Evolutionary conservation across 2,329 filamentous ascomycete species (phyloP).

Genomic region (Pestalotiopsis fici): DNA sequence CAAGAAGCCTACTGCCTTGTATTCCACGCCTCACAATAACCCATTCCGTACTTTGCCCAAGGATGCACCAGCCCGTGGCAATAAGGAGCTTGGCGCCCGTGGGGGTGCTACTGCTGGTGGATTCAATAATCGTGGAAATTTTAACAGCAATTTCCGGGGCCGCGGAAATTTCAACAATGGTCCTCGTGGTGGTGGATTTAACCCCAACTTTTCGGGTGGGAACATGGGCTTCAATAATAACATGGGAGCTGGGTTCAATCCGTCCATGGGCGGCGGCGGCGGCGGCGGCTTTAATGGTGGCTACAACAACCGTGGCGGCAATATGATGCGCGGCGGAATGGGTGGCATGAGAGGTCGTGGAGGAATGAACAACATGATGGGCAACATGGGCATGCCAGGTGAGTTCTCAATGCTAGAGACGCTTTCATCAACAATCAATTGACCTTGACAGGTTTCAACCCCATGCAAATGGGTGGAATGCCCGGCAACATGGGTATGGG

Average conservation of each 20-base stretch:
- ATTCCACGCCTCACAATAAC: constrained; percentile 76
- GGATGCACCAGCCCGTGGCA: constrained; percentile 73
- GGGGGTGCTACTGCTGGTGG: constrained; percentile 52
- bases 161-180: constrained; percentile 25
- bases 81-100: constrained; percentile 55
- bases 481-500: constrained; percentile 16
- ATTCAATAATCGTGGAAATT: constrained; percentile 43
- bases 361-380: constrained; percentile 32
- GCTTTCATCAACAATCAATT: background rate
- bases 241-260: constrained; percentile 28
- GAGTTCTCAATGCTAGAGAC: background rate
- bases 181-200: constrained; percentile 28
- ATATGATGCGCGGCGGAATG: constrained; percentile 32
- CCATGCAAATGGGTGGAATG: constrained; percentile 14
- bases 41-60: constrained; percentile 91
- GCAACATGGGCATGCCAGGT: constrained; percentile 18
- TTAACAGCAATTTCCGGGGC: constrained; percentile 13
- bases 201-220: constrained; percentile 28
- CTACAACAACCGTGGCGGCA: constrained; percentile 29
- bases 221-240: constrained; percentile 31
- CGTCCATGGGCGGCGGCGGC: constrained; percentile 32
- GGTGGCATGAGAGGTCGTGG: constrained; percentile 30
- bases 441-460: background rate
- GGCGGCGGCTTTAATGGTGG: constrained; percentile 27
- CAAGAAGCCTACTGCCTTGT: constrained; percentile 74